These are phyloP conservation scores for Penicillium cataractarum DNA, from an alignment of 495 filamentous ascomycete species.

Conservation along the genomic window DNA sequence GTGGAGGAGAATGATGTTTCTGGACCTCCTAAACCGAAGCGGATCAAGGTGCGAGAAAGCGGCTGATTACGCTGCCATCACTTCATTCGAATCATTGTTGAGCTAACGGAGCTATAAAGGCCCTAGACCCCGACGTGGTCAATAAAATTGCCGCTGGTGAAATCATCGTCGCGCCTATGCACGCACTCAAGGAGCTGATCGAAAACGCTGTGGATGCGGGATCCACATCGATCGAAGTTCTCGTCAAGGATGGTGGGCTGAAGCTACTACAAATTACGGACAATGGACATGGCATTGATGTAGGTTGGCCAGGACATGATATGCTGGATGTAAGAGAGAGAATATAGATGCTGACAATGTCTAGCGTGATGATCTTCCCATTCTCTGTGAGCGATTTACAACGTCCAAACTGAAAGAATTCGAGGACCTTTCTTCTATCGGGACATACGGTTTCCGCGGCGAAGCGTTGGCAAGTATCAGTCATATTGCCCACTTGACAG, in stretches of 20 bases:
- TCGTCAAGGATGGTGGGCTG: slow-evolving; percentile 95
- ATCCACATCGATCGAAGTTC: slow-evolving; percentile 85
- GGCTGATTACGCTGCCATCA: neutral
- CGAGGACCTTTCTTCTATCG: slow-evolving; percentile 89
- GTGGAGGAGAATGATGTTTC: slow-evolving; percentile 49
- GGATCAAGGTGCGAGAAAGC: slow-evolving; percentile 60
- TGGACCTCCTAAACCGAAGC: slow-evolving; percentile 55
- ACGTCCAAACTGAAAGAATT: slow-evolving; percentile 96
- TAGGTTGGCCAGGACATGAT: slow-evolving; percentile 40
- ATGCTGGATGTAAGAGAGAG: neutral
- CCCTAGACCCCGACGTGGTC: slow-evolving; percentile 91
- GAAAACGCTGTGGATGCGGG: slow-evolving; percentile 98
- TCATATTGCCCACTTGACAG: slow-evolving; percentile 93
- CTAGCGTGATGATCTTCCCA: slow-evolving; percentile 86
- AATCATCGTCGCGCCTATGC: slow-evolving; percentile 96
- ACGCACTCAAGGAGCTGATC: slow-evolving; percentile 96
- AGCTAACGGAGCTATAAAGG: slow-evolving; percentile 48
- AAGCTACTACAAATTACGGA: slow-evolving; percentile 97
- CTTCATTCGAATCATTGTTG: neutral
- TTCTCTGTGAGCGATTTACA: slow-evolving; percentile 95
- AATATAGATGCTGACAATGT: slow-evolving; percentile 14
- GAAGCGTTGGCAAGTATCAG: slow-evolving; percentile 98
- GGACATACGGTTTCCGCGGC: slow-evolving; percentile 95
- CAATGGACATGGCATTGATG: slow-evolving; percentile 96
- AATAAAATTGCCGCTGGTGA: slow-evolving; percentile 99